Evolutionary conservation across 192 early-diverging fungal genomes (phyloP).

Genomic region (Entophlyctis luteolus): DNA sequence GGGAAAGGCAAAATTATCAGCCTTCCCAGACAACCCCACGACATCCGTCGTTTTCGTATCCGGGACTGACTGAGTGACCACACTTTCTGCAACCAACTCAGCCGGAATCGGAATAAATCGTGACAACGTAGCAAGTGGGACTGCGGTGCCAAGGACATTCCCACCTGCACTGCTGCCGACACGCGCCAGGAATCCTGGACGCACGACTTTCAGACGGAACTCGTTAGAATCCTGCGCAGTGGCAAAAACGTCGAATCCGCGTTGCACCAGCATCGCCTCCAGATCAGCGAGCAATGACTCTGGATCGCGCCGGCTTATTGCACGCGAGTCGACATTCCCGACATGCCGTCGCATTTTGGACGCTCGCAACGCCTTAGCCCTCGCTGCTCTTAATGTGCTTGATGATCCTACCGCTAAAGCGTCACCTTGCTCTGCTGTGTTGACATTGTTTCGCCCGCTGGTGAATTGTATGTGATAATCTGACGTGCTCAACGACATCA

Average conservation of each 20-base stretch:
- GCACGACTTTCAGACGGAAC: slow-evolving; percentile 7
- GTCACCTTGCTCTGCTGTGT: background rate
- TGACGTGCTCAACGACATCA: background rate
- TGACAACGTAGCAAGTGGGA: background rate
- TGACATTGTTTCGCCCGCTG: background rate
- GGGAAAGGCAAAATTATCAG: too few species aligned
- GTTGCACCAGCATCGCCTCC: background rate
- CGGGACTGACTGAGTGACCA: background rate
- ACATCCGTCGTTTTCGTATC: background rate
- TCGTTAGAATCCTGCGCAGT: background rate
- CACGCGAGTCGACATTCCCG: background rate
- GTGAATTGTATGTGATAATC: slow-evolving; percentile 4
- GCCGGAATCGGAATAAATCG: background rate
- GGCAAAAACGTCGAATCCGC: background rate
- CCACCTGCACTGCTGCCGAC: background rate
- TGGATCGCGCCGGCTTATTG: background rate
- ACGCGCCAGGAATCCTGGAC: background rate
- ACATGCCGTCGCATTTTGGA: background rate
- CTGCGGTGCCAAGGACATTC: background rate
- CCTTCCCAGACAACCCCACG: background rate
- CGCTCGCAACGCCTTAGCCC: background rate
- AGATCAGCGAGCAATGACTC: background rate
- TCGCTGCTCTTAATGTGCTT: background rate
- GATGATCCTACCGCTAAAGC: background rate
- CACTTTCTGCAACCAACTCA: background rate